Evolutionary conservation across 2,329 filamentous ascomycete genomes (phyloP).

Genomic region (Neonectria punicea): DNA sequence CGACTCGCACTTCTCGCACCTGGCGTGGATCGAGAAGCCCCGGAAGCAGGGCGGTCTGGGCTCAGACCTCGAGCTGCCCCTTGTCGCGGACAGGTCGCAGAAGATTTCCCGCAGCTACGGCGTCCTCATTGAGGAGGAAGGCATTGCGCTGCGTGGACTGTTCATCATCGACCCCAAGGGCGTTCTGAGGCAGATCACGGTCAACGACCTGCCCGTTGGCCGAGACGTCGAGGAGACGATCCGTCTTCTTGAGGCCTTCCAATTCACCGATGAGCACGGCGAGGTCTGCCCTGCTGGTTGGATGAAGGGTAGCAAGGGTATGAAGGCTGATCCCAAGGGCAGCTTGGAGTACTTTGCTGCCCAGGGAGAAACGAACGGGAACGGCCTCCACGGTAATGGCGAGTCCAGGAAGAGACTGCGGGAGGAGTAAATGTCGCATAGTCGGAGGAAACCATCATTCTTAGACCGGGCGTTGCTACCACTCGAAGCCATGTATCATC

Average conservation of each 20-base stretch:
- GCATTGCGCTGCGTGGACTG: conserved; percentile 70
- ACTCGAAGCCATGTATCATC: no score
- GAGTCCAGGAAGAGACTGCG: not conserved
- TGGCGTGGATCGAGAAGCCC: conserved; percentile 68
- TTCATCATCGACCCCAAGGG: conserved; percentile 75
- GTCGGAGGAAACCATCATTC: no score
- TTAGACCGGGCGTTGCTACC: no score
- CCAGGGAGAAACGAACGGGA: conserved; percentile 28
- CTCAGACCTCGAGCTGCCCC: conserved; percentile 67
- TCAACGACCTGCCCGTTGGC: conserved; percentile 73
- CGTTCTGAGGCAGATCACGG: conserved; percentile 69
- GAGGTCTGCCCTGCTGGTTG: conserved; percentile 71
- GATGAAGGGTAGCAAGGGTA: conserved; percentile 58
- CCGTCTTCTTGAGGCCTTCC: conserved; percentile 77
- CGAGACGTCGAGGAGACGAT: conserved; percentile 72
- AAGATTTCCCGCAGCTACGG: conserved; percentile 70
- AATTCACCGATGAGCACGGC: conserved; percentile 87
- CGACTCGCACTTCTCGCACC: conserved; percentile 67
- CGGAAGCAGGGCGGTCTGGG: conserved; percentile 72
- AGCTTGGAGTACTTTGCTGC: conserved; percentile 59
- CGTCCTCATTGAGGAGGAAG: conserved; percentile 71
- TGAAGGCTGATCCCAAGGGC: conserved; percentile 63
- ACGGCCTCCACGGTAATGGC: conserved; percentile 12
- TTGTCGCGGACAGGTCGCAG: conserved; percentile 71
- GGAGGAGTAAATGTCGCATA: not conserved